Base-by-base conservation (phyloP, 345 rosid genomes). In the Ricinus communis region DNA sequence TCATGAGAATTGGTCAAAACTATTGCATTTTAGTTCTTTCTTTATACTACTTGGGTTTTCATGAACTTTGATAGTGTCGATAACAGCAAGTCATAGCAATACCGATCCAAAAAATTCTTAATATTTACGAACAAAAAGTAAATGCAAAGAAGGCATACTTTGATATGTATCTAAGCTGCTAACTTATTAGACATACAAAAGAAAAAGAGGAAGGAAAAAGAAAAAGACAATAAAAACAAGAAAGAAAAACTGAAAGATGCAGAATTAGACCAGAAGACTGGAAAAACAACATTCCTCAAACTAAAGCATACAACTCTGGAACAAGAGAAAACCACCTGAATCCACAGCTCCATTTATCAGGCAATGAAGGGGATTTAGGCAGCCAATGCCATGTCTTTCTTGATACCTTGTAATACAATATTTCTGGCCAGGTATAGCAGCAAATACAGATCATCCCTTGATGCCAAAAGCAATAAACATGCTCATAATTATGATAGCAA, bases 391-490 rank as follows among this genome's bases (percentile, higher is more conserved):
- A 91, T 2, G 90, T 90, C 79, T 83, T 82, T 70, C 87, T 82
- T 0, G 88, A 80, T 24, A 87, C 79, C 85, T 78, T 87, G 69
- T 74, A 94, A 59, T 86, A 94, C 72, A 94, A 73, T 66, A 94
- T 85, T 90, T 94, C 98, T 8, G 98, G 97, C 98, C 98, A 94
- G 5, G 89, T 88, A 24, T 91, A 88, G 81, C 98, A 94, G 89
- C 93, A 91, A 19, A 91, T 75, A 69, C 95, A 91, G 9, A 94
- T 81, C 88, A 86, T 85, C 8, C 86, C 97, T 24, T 79, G 83
- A 40, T 94, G 98, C 95, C 96, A 94, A 24, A 94, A 63, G 71
- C 97, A 90, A 46, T 90, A 88, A n/a, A 91, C 91, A 62, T 90
- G 93, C 68, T 89, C 97, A 56, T 94, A 94, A 25, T 87, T 88